A percentile compares a stretch with the other conserved stretches of the same genome.
Conservation (phyloP, 345 rosid species). For the Capsella bursapastoris region DNA sequence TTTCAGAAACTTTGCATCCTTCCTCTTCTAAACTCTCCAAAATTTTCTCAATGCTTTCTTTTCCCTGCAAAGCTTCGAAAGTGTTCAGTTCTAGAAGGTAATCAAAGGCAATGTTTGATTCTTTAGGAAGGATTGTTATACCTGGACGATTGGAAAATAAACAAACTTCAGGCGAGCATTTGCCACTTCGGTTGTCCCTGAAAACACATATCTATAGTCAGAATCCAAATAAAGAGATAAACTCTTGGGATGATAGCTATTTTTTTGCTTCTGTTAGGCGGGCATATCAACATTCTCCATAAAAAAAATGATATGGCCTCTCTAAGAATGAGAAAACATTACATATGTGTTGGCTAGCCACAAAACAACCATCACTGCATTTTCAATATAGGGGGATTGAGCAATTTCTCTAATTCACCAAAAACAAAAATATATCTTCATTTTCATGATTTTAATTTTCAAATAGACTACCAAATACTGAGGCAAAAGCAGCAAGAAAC, state of each 20-base stretch:
- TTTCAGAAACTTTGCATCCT: constrained; percentile 54
- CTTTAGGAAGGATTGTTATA: constrained; percentile 32
- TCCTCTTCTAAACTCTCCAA: constrained; percentile 55
- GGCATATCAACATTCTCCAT: not conserved
- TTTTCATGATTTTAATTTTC: not conserved
- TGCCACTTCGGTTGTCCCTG: constrained; percentile 47
- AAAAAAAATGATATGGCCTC: not conserved
- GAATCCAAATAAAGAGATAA: constrained; percentile 23
- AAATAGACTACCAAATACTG: constrained; percentile 15
- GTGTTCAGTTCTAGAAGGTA: constrained; percentile 10
- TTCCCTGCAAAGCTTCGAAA: constrained; percentile 55
- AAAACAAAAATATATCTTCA: constrained; percentile 1
- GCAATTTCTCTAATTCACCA: not conserved
- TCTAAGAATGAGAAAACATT: not conserved
- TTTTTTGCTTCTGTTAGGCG: not conserved
- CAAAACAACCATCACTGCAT: constrained; percentile 8
- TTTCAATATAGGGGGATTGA: not conserved
- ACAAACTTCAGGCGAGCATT: constrained; percentile 73
- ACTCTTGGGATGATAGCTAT: not conserved
- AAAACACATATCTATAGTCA: constrained; percentile 31
- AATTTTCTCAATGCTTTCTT: constrained; percentile 65
- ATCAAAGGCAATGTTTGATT: constrained; percentile 10
- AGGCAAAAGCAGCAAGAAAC: constrained; percentile 8
- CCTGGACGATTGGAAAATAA: constrained; percentile 74
- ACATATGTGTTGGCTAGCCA: not conserved